phyloP scores from a whole-genome alignment of 2,329 filamentous ascomycete genomes.

The Epichloe hybrida region DNA sequence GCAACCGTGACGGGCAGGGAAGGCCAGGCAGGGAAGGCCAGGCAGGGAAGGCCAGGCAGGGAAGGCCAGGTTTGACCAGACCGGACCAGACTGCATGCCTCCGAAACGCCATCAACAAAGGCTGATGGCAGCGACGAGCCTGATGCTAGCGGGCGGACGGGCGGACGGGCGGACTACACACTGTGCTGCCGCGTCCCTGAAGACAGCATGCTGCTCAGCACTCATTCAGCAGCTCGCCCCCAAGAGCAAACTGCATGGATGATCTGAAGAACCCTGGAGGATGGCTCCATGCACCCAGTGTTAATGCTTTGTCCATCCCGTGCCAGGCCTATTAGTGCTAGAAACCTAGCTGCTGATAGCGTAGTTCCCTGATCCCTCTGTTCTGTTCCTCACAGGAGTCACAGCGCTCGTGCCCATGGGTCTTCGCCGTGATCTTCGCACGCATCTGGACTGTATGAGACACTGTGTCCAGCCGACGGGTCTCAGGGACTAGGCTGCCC shows the following conservation, averaged over 20 bases:
- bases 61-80: too few relatives aligned
- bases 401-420: not conserved
- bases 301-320: not conserved
- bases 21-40: too few relatives aligned
- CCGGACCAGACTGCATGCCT: too few relatives aligned
- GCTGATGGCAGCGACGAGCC: not conserved
- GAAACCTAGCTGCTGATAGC: not conserved
- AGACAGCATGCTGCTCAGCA: too few relatives aligned
- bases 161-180: not conserved
- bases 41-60: too few relatives aligned
- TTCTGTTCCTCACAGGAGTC: not conserved
- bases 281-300: not conserved
- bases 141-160: not conserved
- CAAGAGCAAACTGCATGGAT: not conserved
- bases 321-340: not conserved
- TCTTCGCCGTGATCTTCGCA: not conserved
- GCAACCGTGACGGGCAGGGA: too few relatives aligned
- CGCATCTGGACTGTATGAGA: not conserved
- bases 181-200: too few relatives aligned
- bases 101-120: not conserved
- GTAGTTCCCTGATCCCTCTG: not conserved
- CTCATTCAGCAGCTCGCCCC: not conserved
- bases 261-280: not conserved
- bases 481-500: slow-evolving; percentile 7
- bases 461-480: not conserved